Percentiles rank a stretch among this genome's conserved stretches.
phyloP scores from a whole-genome alignment of 108 stramenopile species.

The Ochromonas danica region DNA sequence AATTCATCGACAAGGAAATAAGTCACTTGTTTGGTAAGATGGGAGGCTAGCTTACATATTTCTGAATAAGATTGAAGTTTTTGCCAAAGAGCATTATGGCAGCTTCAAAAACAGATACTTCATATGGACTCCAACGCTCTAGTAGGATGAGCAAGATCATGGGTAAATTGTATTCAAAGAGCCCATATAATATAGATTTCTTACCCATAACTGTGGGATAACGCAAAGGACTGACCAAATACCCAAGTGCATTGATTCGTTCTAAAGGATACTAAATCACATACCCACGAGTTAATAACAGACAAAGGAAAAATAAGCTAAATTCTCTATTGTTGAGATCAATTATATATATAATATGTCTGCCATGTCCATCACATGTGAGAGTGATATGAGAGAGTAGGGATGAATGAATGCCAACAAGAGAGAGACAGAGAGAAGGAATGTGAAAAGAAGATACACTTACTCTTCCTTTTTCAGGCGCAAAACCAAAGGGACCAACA shows the following conservation, averaged over 20 bases:
- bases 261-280: slow-evolving; percentile 6
- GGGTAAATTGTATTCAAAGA: neutral
- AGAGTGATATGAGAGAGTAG: too few species aligned
- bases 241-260: slow-evolving; percentile 3
- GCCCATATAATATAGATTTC: neutral
- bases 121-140: slow-evolving; percentile 80
- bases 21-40: neutral
- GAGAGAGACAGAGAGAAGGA: too few species aligned
- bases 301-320: neutral
- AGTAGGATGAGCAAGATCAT: slow-evolving; percentile 22
- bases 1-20: neutral
- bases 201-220: slow-evolving; percentile 8
- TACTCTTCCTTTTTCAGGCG: neutral
- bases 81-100: slow-evolving; percentile 75
- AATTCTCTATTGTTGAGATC: neutral
- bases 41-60: slow-evolving; percentile 46
- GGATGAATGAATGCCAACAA: too few species aligned
- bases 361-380: too few species aligned
- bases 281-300: too few species aligned
- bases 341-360: neutral
- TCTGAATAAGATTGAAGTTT: slow-evolving; percentile 65
- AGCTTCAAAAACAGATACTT: slow-evolving; percentile 79
- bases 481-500: neutral
- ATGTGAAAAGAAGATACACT: too few species aligned
- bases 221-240: slow-evolving; percentile 9